A percentile compares a stretch with the other conserved stretches of the same genome.
Conservation (phyloP, 1,284 basidiomycete genomes). For the Cutaneotrichosporon cavernicola region DNA sequence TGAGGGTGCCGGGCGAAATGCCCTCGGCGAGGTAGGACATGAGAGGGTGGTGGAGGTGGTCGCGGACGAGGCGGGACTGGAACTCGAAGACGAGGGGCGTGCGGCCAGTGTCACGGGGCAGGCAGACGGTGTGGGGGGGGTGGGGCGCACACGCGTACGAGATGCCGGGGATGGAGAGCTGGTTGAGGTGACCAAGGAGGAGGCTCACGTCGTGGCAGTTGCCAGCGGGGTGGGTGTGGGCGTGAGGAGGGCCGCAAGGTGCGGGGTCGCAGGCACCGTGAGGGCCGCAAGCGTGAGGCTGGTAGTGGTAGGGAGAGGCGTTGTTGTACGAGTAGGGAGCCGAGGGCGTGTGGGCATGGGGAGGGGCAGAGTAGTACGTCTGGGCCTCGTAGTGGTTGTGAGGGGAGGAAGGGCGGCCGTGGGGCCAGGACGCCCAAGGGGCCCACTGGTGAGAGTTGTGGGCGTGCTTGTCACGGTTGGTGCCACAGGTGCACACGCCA, state of each 20-base stretch:
- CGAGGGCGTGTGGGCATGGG: neutral
- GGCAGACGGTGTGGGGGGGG: slow-evolving; percentile 15
- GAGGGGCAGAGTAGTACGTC: neutral
- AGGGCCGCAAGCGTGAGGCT: slow-evolving; percentile 7
- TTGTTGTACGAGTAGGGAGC: slow-evolving; percentile 6
- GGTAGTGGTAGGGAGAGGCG: slow-evolving; percentile 4
- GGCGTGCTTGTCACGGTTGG: neutral
- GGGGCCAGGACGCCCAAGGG: neutral
- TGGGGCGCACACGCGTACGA: slow-evolving; percentile 17
- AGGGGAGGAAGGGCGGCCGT: neutral
- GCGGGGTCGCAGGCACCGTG: slow-evolving; percentile 6
- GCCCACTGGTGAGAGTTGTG: neutral
- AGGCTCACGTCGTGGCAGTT: slow-evolving; percentile 23
- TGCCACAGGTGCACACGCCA: neutral
- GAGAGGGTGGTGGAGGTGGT: slow-evolving; percentile 25
- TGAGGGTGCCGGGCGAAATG: slow-evolving; percentile 14
- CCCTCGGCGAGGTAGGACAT: slow-evolving; percentile 26
- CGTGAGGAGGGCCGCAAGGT: slow-evolving; percentile 4
- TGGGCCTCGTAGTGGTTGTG: neutral
- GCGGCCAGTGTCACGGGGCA: slow-evolving; percentile 14
- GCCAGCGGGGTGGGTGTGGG: slow-evolving; percentile 8
- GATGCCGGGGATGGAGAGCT: slow-evolving; percentile 16
- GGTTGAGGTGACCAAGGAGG: slow-evolving; percentile 21
- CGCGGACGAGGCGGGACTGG: slow-evolving; percentile 22
- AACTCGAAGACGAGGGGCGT: slow-evolving; percentile 15